Conservation (phyloP, 2,329 filamentous ascomycete genomes). For the Saccharata proteae region DNA sequence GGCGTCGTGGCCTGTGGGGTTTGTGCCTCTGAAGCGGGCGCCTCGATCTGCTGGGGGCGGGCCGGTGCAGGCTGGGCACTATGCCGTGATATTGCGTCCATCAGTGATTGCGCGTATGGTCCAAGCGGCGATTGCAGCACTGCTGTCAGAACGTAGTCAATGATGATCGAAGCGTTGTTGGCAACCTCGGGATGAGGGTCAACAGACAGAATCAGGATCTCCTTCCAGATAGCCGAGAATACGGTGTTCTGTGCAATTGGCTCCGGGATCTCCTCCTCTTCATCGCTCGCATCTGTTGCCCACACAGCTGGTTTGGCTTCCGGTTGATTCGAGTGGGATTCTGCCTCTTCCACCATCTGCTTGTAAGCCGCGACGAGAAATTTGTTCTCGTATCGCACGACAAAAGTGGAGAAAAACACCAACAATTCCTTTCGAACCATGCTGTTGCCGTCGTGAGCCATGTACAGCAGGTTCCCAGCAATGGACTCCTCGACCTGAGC, state of each 20-base stretch:
- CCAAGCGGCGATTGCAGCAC: slow-evolving; percentile 69
- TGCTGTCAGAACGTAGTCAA: slow-evolving; percentile 72
- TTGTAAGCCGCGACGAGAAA: slow-evolving; percentile 89
- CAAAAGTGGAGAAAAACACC: slow-evolving; percentile 86
- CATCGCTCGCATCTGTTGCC: too few species aligned
- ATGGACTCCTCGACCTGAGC: slow-evolving; percentile 84
- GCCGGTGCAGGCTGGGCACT: slow-evolving; percentile 29
- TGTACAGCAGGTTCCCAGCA: slow-evolving; percentile 76
- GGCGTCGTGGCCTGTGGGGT: slow-evolving; percentile 36
- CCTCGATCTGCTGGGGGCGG: slow-evolving; percentile 41
- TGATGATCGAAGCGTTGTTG: slow-evolving; percentile 67
- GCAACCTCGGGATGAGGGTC: slow-evolving; percentile 93
- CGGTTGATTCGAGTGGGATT: background rate
- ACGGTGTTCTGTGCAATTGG: slow-evolving; percentile 65
- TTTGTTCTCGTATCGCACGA: slow-evolving; percentile 80
- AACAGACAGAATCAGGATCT: slow-evolving; percentile 77
- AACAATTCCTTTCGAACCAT: slow-evolving; percentile 88
- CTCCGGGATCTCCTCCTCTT: background rate
- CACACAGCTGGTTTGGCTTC: too few species aligned
- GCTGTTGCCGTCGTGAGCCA: slow-evolving; percentile 87
- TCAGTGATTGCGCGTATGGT: slow-evolving; percentile 54
- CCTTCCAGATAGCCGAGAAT: slow-evolving; percentile 89
- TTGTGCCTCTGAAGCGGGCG: slow-evolving; percentile 16
- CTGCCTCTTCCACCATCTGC: slow-evolving; percentile 54
- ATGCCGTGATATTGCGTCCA: slow-evolving; percentile 53